A percentile compares a stretch with the other conserved stretches of the same genome.
Conservation (phyloP, 1,284 basidiomycete species). For the Lignosus rhinocerotis region DNA sequence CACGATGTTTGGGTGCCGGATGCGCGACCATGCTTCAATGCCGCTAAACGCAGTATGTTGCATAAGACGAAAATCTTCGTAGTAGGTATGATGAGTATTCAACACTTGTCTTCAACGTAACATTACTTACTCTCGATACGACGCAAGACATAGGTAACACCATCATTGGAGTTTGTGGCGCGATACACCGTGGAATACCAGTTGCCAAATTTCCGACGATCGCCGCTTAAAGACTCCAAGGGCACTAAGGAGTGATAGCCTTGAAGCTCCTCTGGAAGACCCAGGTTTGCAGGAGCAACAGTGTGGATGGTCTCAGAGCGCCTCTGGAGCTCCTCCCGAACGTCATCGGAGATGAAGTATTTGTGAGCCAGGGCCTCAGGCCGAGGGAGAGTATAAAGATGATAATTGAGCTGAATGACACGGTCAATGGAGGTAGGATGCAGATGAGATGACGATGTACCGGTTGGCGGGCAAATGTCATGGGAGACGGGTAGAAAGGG, state of each 20-base stretch:
- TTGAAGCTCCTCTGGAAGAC: conserved; percentile 85
- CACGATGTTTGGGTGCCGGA: conserved; percentile 89
- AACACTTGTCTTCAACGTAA: background rate
- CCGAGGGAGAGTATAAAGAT: conserved; percentile 78
- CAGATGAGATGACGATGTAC: conserved; percentile 44
- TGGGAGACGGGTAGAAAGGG: conserved; percentile 51
- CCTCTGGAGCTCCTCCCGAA: conserved; percentile 80
- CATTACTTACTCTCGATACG: conserved; percentile 81
- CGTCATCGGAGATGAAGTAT: conserved; percentile 68
- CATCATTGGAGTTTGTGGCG: conserved; percentile 80
- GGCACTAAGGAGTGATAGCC: conserved; percentile 90
- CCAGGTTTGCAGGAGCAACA: conserved; percentile 45
- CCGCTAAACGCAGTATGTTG: conserved; percentile 81
- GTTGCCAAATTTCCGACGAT: conserved; percentile 71
- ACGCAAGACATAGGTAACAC: conserved; percentile 76
- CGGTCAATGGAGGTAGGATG: background rate
- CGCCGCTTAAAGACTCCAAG: conserved; percentile 58
- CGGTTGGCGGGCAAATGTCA: conserved; percentile 65
- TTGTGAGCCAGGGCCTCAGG: conserved; percentile 56
- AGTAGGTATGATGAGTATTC: conserved; percentile 17
- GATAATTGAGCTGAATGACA: conserved; percentile 76
- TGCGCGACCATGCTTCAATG: conserved; percentile 87
- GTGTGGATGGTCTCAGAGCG: conserved; percentile 77
- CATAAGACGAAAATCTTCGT: conserved; percentile 78
- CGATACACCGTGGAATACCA: conserved; percentile 85